Evolutionary conservation across 805 yeast species (phyloP), one percentile per base, ranked within the genome.

Genomic region (Suhomyces vadensis): DNA sequence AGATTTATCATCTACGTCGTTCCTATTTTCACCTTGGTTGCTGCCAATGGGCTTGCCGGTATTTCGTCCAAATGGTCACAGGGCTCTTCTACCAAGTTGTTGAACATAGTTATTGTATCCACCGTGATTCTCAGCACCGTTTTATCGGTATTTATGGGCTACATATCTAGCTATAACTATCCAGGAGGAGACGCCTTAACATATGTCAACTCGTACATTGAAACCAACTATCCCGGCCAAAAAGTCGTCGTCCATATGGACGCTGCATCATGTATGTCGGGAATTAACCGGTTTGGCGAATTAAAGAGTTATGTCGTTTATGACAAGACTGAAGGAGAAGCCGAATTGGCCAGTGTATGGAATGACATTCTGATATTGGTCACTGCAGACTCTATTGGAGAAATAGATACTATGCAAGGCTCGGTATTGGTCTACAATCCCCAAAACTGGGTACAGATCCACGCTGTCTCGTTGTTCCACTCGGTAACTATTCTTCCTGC

Each of bases 141-240:
- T 0, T 39, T 72, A 3, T 77, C 91, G 0, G 35, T 75, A 1
- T 57, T 73, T 8, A 82, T 82, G 73, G 78, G 83, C 0, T 75
- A 73, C 37, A 71, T 81, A 4, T 88, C 96, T 0, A 74, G 85
- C 39, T 69, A 69, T 61, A 92, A 92, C 61, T 92, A 92, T 58
- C 96, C 97, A 2, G 97, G 97, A 9, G 97, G 97, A 0, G 73
- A 65, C 1, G 96, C 96, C 0, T 64, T 90, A 25, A 48, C 58
- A 11, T 56, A 56, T 17, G 73, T 86, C 46, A 85, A 88, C 54
- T 53, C 69, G 7, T 58, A 68, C 33, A 54, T 77, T 20, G 41
- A 65, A 6, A 20, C 49, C 3, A 41, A 52, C 35, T 41, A 47
- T 22, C 47, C 48, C 27, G 47, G 60, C 3, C 54, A 58, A 10